phyloP scores from a whole-genome alignment of 2,329 filamentous ascomycete species.

The Truncatella angustata region DNA sequence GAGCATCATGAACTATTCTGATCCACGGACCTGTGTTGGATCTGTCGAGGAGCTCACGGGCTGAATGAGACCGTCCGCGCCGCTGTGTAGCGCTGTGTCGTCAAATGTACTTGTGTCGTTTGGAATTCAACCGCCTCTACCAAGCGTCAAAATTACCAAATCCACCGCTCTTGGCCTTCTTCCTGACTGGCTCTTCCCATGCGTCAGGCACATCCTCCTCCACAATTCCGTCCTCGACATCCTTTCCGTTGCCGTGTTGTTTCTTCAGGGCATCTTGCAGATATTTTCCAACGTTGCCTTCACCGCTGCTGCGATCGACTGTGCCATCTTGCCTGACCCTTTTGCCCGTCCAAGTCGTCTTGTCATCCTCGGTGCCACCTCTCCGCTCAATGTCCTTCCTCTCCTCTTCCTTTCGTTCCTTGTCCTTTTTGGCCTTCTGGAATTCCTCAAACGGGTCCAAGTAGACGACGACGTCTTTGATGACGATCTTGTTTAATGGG shows the following conservation, averaged over 20 bases:
- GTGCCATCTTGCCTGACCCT: constrained; percentile 69
- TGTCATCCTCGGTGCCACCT: constrained; percentile 82
- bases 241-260: constrained; percentile 19
- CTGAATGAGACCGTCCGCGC: too few relatives aligned
- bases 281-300: constrained; percentile 72
- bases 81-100: too few relatives aligned
- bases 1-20: too few relatives aligned
- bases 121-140: constrained; percentile 49
- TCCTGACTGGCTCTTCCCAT: constrained; percentile 71
- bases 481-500: constrained; percentile 74
- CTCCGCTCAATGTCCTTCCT: constrained; percentile 60
- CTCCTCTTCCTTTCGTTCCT: constrained; percentile 55
- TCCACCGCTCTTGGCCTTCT: constrained; percentile 75
- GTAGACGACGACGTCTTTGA: constrained; percentile 81
- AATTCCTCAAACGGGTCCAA: constrained; percentile 97
- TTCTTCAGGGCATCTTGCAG: constrained; percentile 58
- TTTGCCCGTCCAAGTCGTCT: constrained; percentile 95
- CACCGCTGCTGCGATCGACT: constrained; percentile 42
- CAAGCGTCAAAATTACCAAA: constrained; percentile 96
- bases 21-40: too few relatives aligned
- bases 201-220: constrained; percentile 61
- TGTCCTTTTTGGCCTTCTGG: constrained; percentile 67
- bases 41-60: too few relatives aligned
- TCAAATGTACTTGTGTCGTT: neutral
- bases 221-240: constrained; percentile 55